These are phyloP conservation scores for Ascoidea asiatica DNA, from an alignment of 805 yeast species.

Conservation along the genomic window DNA sequence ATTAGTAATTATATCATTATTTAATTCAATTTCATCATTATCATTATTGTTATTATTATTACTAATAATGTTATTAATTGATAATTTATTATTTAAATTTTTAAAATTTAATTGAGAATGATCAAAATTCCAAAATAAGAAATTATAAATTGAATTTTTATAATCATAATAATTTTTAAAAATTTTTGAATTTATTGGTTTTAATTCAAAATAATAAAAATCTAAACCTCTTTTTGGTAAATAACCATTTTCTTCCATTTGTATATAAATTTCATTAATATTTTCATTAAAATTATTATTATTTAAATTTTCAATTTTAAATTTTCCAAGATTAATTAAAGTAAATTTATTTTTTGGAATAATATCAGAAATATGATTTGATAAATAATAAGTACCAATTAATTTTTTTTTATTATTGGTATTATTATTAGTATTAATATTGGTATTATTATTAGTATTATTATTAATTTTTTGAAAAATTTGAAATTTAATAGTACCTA, in stretches of 20 bases:
- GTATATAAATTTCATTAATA: background rate
- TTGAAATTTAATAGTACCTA: background rate
- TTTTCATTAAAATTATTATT: too few relatives aligned
- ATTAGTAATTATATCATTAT: too few relatives aligned
- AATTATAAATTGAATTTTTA: too few relatives aligned
- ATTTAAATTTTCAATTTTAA: background rate
- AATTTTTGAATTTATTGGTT: background rate
- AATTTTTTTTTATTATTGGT: too few relatives aligned
- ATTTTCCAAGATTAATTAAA: background rate
- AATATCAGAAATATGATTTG: background rate
- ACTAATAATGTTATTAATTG: too few relatives aligned
- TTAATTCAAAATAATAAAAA: background rate
- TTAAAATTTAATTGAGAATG: too few relatives aligned
- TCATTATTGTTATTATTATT: too few relatives aligned
- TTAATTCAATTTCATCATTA: background rate
- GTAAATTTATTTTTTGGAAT: background rate
- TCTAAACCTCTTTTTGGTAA: background rate
- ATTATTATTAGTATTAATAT: background rate
- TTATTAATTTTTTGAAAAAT: too few relatives aligned
- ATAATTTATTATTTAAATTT: too few relatives aligned
- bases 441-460: too few relatives aligned
- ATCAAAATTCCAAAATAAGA: background rate
- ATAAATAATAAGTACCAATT: background rate
- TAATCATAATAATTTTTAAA: background rate
- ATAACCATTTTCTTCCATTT: background rate